Evolutionary conservation across 2,329 filamentous ascomycete genomes (phyloP), one percentile per base, ranked within the genome.

Genomic region (Grosmannia huntii): DNA sequence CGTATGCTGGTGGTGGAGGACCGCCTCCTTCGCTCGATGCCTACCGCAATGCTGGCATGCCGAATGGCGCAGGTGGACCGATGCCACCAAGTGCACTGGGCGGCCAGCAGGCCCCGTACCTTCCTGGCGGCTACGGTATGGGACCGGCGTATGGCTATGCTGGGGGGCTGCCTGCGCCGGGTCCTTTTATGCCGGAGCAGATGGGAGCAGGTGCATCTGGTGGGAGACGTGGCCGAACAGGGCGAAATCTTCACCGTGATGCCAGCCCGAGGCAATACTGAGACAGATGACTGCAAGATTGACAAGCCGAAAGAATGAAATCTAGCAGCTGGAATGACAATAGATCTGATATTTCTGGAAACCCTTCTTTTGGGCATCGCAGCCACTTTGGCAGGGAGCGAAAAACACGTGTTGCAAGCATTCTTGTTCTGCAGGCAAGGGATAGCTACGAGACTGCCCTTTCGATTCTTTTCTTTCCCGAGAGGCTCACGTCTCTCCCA

Each of bases 181-280:
- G 21, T 70, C 75, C 73, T 21, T 82, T 79, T 65, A 73, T 79
- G 71, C 75, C 76, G 62, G 79, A 83, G 65, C 79, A 81, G 64
- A 78, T 80, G 64, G 74, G 73, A 63, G 81, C 79, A 68, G 68
- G 72, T 61, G 73, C 81, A 68, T 77, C 74, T 63, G 81, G 79
- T 68, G 68, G 72, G 62, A 73, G 81, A 68, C 78, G 82, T 64
- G 81, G 81, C 69, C 78, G 82, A 66, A 80, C 82, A 77, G 73
- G 79, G 69, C 68, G 70, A 25, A 62, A 60, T 48, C 59, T 36
- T 44, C 56, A 61, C 27, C 62, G 60, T 27, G 62, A 62, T 27
- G 56, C 52, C 52, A 63, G 61, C 48, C 60, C 63, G 23, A 60
- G 63, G 27, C 60, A 62, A 10, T 64, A 60, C 36, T 48, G 12